Conservation (phyloP, 2,329 filamentous ascomycete species). For the Aspergillus neoniger region DNA sequence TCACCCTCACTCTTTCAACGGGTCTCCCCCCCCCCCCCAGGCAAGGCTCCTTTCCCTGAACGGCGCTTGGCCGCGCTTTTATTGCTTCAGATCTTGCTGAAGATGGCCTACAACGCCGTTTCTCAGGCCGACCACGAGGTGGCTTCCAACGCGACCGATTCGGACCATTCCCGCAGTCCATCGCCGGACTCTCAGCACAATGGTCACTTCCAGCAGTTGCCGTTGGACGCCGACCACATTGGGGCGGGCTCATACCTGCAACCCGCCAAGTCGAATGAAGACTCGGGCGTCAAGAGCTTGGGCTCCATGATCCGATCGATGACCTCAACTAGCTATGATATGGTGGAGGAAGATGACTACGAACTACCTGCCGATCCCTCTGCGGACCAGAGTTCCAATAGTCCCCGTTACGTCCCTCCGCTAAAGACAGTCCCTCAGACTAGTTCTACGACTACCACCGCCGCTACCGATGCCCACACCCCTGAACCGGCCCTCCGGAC, state of each 20-base stretch:
- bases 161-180: conserved; percentile 35
- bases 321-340: conserved; percentile 45
- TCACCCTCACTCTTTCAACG: background rate
- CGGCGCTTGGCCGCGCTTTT: conserved; percentile 12
- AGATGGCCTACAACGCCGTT: conserved; percentile 48
- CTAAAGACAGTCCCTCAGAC: conserved; percentile 27
- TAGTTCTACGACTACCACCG: conserved; percentile 10
- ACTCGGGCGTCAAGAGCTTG: conserved; percentile 27
- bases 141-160: conserved; percentile 39
- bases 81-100: conserved; percentile 14
- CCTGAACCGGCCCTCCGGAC: conserved; percentile 40
- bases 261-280: conserved; percentile 29
- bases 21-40: background rate
- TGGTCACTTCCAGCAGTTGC: conserved; percentile 32
- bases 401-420: conserved; percentile 30
- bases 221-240: conserved; percentile 35
- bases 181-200: conserved; percentile 28
- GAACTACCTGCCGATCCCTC: conserved; percentile 36
- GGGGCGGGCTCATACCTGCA: conserved; percentile 32
- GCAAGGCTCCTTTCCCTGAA: conserved; percentile 11
- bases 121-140: conserved; percentile 45
- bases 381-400: conserved; percentile 25
- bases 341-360: conserved; percentile 52
- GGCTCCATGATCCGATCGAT: conserved; percentile 42
- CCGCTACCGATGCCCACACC: conserved; percentile 15